phyloP scores from a whole-genome alignment of 345 rosid genomes.

The Excoecaria agallocha region DNA sequence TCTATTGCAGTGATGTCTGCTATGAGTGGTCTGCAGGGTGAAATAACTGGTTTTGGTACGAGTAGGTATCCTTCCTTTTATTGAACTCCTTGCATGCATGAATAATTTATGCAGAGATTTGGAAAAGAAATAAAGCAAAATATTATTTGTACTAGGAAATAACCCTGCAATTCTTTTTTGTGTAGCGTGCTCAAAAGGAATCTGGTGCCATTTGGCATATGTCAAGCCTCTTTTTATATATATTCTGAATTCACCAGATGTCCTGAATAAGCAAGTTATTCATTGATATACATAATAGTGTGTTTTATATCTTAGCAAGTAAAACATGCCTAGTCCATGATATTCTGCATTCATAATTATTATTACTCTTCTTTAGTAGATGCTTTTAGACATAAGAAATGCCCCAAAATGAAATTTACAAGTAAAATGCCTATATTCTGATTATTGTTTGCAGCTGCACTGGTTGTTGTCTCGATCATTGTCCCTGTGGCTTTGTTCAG shows the following conservation, averaged over 20 bases:
- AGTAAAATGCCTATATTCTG: constrained; percentile 4
- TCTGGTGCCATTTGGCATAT: background rate
- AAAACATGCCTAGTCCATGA: background rate
- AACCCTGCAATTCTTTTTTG: background rate
- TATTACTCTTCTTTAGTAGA: background rate
- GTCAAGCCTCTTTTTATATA: background rate
- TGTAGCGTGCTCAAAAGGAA: background rate
- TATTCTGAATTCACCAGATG: background rate
- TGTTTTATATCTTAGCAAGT: background rate
- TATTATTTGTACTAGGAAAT: background rate
- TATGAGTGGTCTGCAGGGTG: constrained; percentile 85
- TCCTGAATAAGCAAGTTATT: background rate
- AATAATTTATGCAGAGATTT: constrained; percentile 1
- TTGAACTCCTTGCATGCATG: constrained; percentile 5
- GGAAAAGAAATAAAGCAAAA: constrained; percentile 5
- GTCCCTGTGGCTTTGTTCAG: constrained; percentile 74
- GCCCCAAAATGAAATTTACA: background rate
- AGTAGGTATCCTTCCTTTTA: constrained; percentile 45
- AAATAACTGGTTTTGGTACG: constrained; percentile 71
- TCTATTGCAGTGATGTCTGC: constrained; percentile 88
- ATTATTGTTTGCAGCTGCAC: constrained; percentile 52
- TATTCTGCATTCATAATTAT: background rate
- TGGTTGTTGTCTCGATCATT: constrained; percentile 58
- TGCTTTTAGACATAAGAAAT: background rate
- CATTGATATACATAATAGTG: background rate